phyloP scores from a whole-genome alignment of 257 asterid genomes.

The Coffea eugenioides region DNA sequence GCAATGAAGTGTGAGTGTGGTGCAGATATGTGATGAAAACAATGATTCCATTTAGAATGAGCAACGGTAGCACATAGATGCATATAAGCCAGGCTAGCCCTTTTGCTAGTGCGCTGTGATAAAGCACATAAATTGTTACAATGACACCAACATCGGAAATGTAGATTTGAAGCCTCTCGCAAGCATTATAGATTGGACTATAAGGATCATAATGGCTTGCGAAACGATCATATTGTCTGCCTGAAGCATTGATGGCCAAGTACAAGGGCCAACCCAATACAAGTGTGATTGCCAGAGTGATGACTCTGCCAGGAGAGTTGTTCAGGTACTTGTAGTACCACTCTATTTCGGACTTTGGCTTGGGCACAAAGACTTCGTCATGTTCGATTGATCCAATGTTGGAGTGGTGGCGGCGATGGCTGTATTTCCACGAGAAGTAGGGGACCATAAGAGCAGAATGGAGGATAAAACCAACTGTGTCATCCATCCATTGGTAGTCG shows the following conservation, averaged over 20 bases:
- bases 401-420: conserved; percentile 77
- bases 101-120: conserved; percentile 34
- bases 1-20: conserved; percentile 70
- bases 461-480: conserved; percentile 65
- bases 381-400: conserved; percentile 69
- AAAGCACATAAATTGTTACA: conserved; percentile 36
- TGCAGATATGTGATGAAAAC: conserved; percentile 64
- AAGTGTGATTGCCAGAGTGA: conserved; percentile 39
- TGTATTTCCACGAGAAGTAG: conserved; percentile 71
- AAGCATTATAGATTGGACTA: conserved; percentile 67
- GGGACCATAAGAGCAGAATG: conserved; percentile 71
- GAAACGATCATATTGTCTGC: conserved; percentile 58
- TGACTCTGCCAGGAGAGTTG: conserved; percentile 61
- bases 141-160: conserved; percentile 57
- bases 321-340: conserved; percentile 61
- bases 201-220: conserved; percentile 63
- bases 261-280: conserved; percentile 74
- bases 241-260: conserved; percentile 58
- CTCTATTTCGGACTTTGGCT: conserved; percentile 38
- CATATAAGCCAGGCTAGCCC: conserved; percentile 51
- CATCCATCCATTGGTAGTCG: conserved; percentile 67
- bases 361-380: conserved; percentile 75
- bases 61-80: conserved; percentile 50
- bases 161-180: conserved; percentile 58
- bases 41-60: conserved; percentile 53